Percentiles rank a stretch among this genome's conserved stretches.
These are phyloP conservation scores for Plasmodium knowlesi DNA, from an alignment of 169 alveolate species.

Conservation along the genomic window DNA sequence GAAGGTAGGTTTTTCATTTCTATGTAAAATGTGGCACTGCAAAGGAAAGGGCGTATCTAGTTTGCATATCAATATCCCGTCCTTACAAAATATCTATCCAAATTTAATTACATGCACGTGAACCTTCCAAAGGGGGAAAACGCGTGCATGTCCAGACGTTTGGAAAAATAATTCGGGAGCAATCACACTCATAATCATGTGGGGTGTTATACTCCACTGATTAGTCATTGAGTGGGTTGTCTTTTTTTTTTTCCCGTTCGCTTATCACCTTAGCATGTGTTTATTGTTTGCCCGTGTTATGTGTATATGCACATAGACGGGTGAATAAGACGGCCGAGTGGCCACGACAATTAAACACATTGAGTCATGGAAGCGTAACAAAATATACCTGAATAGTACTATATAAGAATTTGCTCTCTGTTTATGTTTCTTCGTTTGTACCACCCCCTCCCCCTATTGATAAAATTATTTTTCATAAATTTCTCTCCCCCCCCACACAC, in stretches of 20 bases:
- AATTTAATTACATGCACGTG: slow-evolving; percentile 64
- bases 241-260: slow-evolving; percentile 5
- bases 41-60: not conserved
- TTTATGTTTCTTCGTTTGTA: not conserved
- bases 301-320: not conserved
- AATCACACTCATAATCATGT: slow-evolving; percentile 10
- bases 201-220: slow-evolving; percentile 29
- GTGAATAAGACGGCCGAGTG: slow-evolving; percentile 52
- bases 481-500: not conserved
- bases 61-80: not conserved
- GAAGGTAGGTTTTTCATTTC: slow-evolving; percentile 86
- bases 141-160: slow-evolving; percentile 64
- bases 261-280: slow-evolving; percentile 76
- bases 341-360: slow-evolving; percentile 70
- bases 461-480: not conserved
- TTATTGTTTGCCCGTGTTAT: slow-evolving; percentile 33
- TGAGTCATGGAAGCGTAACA: slow-evolving; percentile 72
- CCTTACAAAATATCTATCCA: not conserved
- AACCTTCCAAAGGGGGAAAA: not conserved
- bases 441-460: not conserved
- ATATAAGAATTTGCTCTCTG: too few species aligned
- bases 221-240: not conserved
- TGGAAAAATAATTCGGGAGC: slow-evolving; percentile 12
- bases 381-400: not conserved
- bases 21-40: not conserved